These are phyloP conservation scores for Candida arabinofermentans DNA, from an alignment of 805 yeast species.

Conservation along the genomic window DNA sequence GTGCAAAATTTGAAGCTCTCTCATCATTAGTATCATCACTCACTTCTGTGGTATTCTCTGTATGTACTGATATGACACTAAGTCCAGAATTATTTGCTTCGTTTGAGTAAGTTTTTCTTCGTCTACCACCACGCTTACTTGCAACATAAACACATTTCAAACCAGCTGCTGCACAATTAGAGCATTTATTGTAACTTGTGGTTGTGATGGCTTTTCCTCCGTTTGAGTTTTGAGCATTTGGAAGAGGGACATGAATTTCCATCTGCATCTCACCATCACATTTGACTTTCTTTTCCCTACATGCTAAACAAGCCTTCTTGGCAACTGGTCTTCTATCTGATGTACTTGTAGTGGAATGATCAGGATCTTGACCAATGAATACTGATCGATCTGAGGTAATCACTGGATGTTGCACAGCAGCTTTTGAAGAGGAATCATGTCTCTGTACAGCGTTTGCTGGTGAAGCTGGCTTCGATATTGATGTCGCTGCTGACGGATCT, in stretches of 20 bases:
- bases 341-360: not conserved
- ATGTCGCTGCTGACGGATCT: no score
- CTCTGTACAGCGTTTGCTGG: not conserved
- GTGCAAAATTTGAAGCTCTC: not conserved
- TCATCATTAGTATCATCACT: not conserved
- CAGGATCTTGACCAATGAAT: not conserved
- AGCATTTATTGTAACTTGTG: constrained; percentile 34
- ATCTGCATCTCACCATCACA: constrained; percentile 56
- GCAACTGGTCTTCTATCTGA: constrained; percentile 46
- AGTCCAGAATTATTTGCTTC: constrained; percentile 5
- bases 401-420: not conserved
- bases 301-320: constrained; percentile 56
- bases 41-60: not conserved
- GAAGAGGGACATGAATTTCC: constrained; percentile 10
- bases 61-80: not conserved
- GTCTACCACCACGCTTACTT: constrained; percentile 54
- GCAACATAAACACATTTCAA: constrained; percentile 53
- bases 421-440: not conserved
- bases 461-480: no score
- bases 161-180: constrained; percentile 45
- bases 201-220: constrained; percentile 11
- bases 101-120: constrained; percentile 30
- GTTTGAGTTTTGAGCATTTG: not conserved
- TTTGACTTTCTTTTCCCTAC: constrained; percentile 62
- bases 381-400: no score